Base-by-base conservation (phyloP, 2,329 filamentous ascomycete species). In the Allantophomopsis lycopodina region DNA sequence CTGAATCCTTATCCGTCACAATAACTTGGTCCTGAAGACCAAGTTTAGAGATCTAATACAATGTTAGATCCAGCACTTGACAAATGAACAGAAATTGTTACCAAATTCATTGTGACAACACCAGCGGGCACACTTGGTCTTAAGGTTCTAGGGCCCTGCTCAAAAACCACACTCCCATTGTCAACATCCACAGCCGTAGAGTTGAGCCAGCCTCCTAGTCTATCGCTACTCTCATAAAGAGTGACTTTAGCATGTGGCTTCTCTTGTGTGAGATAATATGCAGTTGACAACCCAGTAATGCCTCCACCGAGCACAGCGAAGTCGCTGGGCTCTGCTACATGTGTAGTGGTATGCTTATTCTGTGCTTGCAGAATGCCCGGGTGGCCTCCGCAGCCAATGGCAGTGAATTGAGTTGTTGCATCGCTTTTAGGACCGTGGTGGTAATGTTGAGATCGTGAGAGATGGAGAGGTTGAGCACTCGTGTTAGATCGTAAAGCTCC, bases 121-220 rank as follows among this genome's bases (percentile, higher is more conserved):
- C 48, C 51, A 42, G 47, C 40, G 18, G 47, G 38, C 3, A 42
- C 42, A 33, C 40, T 36, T n/a, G 52, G 49, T 33, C 54, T 38
- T 21, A 58, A 39, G 5, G 53, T 57, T 50, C 89, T 73, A 16
- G 91, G 84, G 0, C 89, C 91, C 48, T 76, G 73, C 62, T 98
- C 89, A 52, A 96, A 86, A 20, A 83, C 60, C 28, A 94, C 71
- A 3, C 69, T 66, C 13, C 75, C 82, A 31, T 70, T 66, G 4
- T 61, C 56, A 12, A 82, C 71, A 1, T 72, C 58, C 11, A 83
- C 66, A 38, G 62, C 63, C 47, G 79, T 70, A 2, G 82, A 86
- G 46, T 76, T 64, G 32, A 96, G 66, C 88, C 88, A 96, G 35
- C 91, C 91, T 34, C 91, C 91, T 1, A 89, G 57, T 15, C 76